A percentile compares a stretch with the other conserved stretches of the same genome.
Conservation (phyloP, 2,329 filamentous ascomycete species). For the Pyrenophora teres region DNA sequence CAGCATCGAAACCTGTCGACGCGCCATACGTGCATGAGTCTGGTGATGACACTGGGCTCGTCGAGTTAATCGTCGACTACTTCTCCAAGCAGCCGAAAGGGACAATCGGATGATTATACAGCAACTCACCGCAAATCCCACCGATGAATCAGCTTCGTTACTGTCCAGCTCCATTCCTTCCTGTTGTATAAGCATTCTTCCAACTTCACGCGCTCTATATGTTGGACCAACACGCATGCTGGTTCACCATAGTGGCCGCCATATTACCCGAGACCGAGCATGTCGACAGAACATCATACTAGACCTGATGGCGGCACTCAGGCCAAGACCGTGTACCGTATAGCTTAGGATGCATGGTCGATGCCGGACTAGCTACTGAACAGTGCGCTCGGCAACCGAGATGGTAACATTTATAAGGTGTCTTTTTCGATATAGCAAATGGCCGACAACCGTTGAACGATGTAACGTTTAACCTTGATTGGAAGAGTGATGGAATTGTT, state of each 20-base stretch:
- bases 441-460: conserved; percentile 57
- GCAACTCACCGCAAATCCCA: too few species aligned
- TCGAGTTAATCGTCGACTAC: conserved; percentile 57
- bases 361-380: conserved; percentile 59
- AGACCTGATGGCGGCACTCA: conserved; percentile 53
- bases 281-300: conserved; percentile 50
- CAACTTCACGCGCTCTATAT: conserved; percentile 56
- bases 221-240: conserved; percentile 51
- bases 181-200: conserved; percentile 49
- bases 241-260: conserved; percentile 53
- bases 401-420: conserved; percentile 55
- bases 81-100: conserved; percentile 22
- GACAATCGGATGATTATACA: too few species aligned
- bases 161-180: too few species aligned
- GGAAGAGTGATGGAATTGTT: conserved; percentile 56
- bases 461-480: conserved; percentile 57
- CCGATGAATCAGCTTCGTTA: too few species aligned
- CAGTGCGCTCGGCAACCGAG: conserved; percentile 57
- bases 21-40: conserved; percentile 60
- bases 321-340: conserved; percentile 58
- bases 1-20: conserved; percentile 59
- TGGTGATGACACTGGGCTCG: conserved; percentile 57
- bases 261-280: conserved; percentile 51
- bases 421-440: conserved; percentile 56
- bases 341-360: conserved; percentile 57